These are phyloP conservation scores for Spergularia azorica DNA, from an alignment of 179 eudicot species.

Conservation along the genomic window DNA sequence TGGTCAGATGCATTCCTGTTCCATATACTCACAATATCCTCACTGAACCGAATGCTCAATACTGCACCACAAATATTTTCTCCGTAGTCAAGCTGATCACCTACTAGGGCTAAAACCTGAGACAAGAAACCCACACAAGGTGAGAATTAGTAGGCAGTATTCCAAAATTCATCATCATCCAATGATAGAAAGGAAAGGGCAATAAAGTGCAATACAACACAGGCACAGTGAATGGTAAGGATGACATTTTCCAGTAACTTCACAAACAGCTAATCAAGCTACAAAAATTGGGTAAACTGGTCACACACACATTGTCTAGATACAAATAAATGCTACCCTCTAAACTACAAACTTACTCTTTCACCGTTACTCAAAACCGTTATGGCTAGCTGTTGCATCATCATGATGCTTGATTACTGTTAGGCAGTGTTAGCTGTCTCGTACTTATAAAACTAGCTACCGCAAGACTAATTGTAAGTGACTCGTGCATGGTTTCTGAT, in stretches of 20 bases:
- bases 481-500: no score
- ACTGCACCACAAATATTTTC: slow-evolving; percentile 90
- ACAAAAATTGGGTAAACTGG: no score
- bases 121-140: not conserved
- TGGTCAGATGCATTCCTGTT: slow-evolving; percentile 88
- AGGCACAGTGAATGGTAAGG: no score
- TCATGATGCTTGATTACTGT: no score
- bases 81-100: slow-evolving; percentile 89
- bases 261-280: no score
- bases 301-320: no score
- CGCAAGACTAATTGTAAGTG: not conserved
- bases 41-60: slow-evolving; percentile 80
- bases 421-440: not conserved
- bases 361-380: no score
- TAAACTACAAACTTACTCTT: no score
- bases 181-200: not conserved
- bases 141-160: not conserved
- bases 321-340: no score
- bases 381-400: no score
- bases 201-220: not conserved
- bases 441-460: not conserved
- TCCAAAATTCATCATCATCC: not conserved
- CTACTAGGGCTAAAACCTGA: slow-evolving; percentile 85
- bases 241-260: no score
- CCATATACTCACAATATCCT: slow-evolving; percentile 95